A percentile compares a stretch with the other conserved stretches of the same genome.
Conservation (phyloP, 2,329 filamentous ascomycete genomes). For the Phialophora chinensis region DNA sequence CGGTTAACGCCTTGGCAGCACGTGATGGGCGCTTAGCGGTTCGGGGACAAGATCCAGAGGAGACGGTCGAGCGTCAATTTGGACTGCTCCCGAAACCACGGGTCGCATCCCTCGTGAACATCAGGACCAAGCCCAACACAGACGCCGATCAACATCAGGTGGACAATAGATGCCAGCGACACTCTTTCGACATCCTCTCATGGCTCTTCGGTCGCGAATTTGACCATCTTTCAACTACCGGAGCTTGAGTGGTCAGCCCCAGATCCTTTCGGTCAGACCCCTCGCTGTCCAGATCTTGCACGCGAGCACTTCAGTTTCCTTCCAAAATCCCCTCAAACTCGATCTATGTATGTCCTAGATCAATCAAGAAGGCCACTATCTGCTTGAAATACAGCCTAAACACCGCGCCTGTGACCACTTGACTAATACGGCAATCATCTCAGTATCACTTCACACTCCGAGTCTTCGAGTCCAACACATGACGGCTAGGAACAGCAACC, state of each 20-base stretch:
- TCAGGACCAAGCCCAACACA: constrained; percentile 20
- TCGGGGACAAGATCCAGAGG: constrained; percentile 2
- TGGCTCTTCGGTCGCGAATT: constrained; percentile 6
- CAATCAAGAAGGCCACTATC: not conserved
- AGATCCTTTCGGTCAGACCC: constrained; percentile 28
- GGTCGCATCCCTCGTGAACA: constrained; percentile 27
- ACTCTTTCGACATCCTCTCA: constrained; percentile 17
- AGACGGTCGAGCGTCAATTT: constrained; percentile 21
- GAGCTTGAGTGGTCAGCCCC: constrained; percentile 23
- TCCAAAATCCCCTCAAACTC: constrained; percentile 6
- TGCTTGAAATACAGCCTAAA: not conserved
- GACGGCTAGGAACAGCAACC: constrained; percentile 31
- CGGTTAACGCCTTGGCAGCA: constrained; percentile 1
- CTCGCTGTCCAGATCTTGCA: constrained; percentile 28
- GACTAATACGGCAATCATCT: constrained; percentile 20
- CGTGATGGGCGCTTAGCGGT: constrained; percentile 9
- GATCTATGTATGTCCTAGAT: constrained; percentile 24
- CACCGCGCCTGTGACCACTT: not conserved
- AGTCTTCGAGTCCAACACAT: constrained; percentile 36
- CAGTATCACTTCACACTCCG: constrained; percentile 14
- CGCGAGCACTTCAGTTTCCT: constrained; percentile 32
- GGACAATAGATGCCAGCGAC: constrained; percentile 5
- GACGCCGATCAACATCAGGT: constrained; percentile 20
- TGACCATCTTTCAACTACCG: constrained; percentile 13
- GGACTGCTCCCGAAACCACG: constrained; percentile 30